Evolutionary conservation across 2,329 filamentous ascomycete genomes (phyloP).

Genomic region (Corinectria fuckeliana): DNA sequence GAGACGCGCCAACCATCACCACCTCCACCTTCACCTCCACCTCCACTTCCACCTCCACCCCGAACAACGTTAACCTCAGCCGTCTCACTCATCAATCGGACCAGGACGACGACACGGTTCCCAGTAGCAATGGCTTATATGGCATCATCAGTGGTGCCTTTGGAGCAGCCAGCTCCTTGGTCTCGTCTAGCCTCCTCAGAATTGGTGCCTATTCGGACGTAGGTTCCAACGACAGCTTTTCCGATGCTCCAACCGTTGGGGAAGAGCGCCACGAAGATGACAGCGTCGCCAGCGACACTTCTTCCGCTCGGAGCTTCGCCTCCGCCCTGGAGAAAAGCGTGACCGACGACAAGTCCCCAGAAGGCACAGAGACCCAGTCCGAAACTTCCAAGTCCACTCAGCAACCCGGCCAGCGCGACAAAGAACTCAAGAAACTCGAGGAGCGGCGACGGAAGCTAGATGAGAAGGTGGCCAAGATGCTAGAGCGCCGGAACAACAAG

Average conservation of each 20-base stretch:
- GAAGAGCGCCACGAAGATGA: slow-evolving; percentile 37
- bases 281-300: slow-evolving; percentile 49
- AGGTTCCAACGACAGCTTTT: slow-evolving; percentile 36
- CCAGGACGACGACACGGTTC: slow-evolving; percentile 41
- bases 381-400: slow-evolving; percentile 46
- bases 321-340: slow-evolving; percentile 52
- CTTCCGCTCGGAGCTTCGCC: slow-evolving; percentile 56
- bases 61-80: no score
- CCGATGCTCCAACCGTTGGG: slow-evolving; percentile 31
- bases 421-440: slow-evolving; percentile 69
- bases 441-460: slow-evolving; percentile 67
- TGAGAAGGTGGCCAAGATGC: slow-evolving; percentile 64
- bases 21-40: no score
- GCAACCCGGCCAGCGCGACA: slow-evolving; percentile 52
- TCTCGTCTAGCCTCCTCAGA: slow-evolving; percentile 46
- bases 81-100: slow-evolving; percentile 22
- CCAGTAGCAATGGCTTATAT: slow-evolving; percentile 57
- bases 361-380: slow-evolving; percentile 42
- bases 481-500: slow-evolving; percentile 54
- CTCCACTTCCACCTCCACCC: no score
- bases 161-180: slow-evolving; percentile 55
- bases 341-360: slow-evolving; percentile 37
- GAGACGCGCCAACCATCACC: slow-evolving; percentile 35
- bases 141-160: slow-evolving; percentile 62
- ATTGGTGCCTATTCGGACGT: slow-evolving; percentile 39